Evolutionary conservation across 2,329 filamentous ascomycete species (phyloP), one percentile per base, ranked within the genome.

Genomic region (Penicillium concentricum): DNA sequence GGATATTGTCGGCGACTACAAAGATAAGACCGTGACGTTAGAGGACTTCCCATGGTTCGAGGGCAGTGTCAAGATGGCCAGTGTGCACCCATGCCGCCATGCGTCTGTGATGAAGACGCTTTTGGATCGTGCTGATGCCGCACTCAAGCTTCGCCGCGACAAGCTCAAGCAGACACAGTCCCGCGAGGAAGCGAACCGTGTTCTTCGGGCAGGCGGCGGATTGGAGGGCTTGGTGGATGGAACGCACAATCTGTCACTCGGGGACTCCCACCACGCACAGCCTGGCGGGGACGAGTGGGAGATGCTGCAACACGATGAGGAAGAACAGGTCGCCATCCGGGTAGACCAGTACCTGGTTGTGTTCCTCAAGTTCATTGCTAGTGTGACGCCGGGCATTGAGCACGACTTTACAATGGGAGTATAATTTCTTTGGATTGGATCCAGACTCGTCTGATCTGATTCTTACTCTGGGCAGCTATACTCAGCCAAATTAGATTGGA

Each of bases 341-440:
- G 79, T 81, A 37, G 79, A 81, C 65, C 79, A 81, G 68, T 81
- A 81, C 67, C 62, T 81, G 58, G 78, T 81, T 46, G 79, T 81
- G 16, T 81, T 81, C 64, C 65, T 81, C 59, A 81, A 81, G 82
- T 91, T 91, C 74, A 90, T 91, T 80, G 87, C 88, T 34, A 94
- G 88, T 67, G 94, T 99, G 43, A 97, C 93, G 16, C 94, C 94
- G 6, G 92, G 92, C 46, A 97, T 99, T 74, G 93, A 97, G 77
- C 91, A 97, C 74, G 93, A 97, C 73, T 97, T 95, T 74, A 97
- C 93, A 0, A 97, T 97, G 92, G 90, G 91, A 6, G 87, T 96
- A 38, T 96, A 81, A 81, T 49, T 35, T 12, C 4, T 39, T 43
- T 46, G 46, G 10, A 16, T 42, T 44, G 42, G 18, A 43, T 37